Conservation (phyloP, 2,329 filamentous ascomycete genomes). For the Metarhizium guizhouense region DNA sequence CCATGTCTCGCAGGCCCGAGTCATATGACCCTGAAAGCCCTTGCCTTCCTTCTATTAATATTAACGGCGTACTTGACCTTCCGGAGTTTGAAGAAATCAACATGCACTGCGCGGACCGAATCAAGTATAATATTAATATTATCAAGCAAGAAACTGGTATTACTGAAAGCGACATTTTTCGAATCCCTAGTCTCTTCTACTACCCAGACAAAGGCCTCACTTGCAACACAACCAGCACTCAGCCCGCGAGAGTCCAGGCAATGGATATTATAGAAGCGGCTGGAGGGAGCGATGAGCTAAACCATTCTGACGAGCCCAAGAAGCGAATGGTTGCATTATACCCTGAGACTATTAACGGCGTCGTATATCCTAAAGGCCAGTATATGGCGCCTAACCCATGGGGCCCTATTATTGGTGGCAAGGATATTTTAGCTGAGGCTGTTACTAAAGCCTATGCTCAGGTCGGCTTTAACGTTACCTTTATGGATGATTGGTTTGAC, state of each 20-base stretch:
- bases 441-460: conserved; percentile 12
- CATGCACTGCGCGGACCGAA: conserved; percentile 7
- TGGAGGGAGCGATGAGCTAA: background rate
- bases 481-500: conserved; percentile 18
- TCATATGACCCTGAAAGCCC: background rate
- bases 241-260: background rate
- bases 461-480: conserved; percentile 14
- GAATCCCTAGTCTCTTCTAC: background rate
- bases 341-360: conserved; percentile 13
- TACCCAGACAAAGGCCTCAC: background rate
- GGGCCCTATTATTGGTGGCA: conserved; percentile 16
- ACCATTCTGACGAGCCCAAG: too few relatives aligned
- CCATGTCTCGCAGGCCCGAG: conserved; percentile 10
- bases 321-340: conserved; percentile 5
- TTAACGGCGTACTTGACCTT: conserved; percentile 11
- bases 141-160: conserved; percentile 16
- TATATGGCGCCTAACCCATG: background rate
- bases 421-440: conserved; percentile 16
- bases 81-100: conserved; percentile 8
- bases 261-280: background rate
- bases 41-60: conserved; percentile 10
- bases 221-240: background rate
- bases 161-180: conserved; percentile 12
- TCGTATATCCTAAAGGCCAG: conserved; percentile 6
- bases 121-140: conserved; percentile 14